Percentiles rank a stretch among this genome's conserved stretches.
Conservation (phyloP, 2,329 filamentous ascomycete genomes). For the Zymoseptoria ardabiliae region DNA sequence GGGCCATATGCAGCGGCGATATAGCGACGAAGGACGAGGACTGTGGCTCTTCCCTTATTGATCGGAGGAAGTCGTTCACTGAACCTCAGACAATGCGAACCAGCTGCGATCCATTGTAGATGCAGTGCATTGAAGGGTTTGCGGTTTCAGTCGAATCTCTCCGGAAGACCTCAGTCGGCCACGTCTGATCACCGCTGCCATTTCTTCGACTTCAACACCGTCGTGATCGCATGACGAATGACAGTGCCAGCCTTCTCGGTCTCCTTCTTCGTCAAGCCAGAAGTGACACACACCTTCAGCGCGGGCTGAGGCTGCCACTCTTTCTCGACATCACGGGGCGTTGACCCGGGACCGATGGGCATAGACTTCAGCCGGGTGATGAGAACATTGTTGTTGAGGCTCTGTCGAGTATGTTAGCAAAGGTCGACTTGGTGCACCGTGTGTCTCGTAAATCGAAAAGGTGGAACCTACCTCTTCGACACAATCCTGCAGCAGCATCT, state of each 20-base stretch:
- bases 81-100: neutral
- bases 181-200: slow-evolving; percentile 18
- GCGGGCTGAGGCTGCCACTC: slow-evolving; percentile 68
- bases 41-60: neutral
- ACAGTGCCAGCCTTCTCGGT: slow-evolving; percentile 85
- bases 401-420: slow-evolving; percentile 41
- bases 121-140: neutral
- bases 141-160: neutral
- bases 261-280: slow-evolving; percentile 84
- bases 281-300: slow-evolving; percentile 85
- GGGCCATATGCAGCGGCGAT: neutral
- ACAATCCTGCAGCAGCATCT: slow-evolving; percentile 75
- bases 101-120: neutral
- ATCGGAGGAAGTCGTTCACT: neutral
- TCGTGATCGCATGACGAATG: slow-evolving; percentile 88
- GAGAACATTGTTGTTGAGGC: slow-evolving; percentile 78
- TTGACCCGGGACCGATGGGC: slow-evolving; percentile 52
- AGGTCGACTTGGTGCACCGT: neutral
- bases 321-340: slow-evolving; percentile 54
- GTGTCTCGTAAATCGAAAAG: neutral
- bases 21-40: neutral
- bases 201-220: slow-evolving; percentile 59
- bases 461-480: slow-evolving; percentile 76
- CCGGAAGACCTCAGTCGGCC: neutral
- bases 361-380: slow-evolving; percentile 79